A percentile compares a stretch with the other conserved stretches of the same genome.
Conservation (phyloP, 1,284 basidiomycete genomes). For the Leccinum pachyderme region DNA sequence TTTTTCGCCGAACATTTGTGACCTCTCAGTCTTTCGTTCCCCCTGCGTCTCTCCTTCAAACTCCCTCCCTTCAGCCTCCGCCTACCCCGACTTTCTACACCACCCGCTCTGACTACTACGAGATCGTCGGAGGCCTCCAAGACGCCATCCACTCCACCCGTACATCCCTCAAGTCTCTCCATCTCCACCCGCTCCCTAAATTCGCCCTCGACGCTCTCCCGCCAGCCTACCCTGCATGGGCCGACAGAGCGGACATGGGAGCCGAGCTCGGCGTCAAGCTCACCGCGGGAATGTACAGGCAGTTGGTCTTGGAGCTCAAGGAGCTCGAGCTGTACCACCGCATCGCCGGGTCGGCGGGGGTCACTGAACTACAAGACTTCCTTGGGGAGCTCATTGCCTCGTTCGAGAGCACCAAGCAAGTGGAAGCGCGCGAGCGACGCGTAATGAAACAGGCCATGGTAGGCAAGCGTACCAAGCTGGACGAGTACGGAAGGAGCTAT, state of each 20-base stretch:
- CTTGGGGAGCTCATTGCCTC: constrained; percentile 56
- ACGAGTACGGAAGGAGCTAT: constrained; percentile 78
- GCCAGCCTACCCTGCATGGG: constrained; percentile 66
- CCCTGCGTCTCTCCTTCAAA: constrained; percentile 17
- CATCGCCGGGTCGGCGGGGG: constrained; percentile 66
- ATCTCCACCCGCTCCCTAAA: constrained; percentile 76
- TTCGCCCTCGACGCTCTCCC: constrained; percentile 65
- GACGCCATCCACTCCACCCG: constrained; percentile 60
- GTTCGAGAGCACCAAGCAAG: constrained; percentile 67
- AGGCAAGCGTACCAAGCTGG: constrained; percentile 56
- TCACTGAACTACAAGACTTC: constrained; percentile 52
- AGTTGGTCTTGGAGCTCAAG: constrained; percentile 63
- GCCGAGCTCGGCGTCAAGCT: constrained; percentile 58
- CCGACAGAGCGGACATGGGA: constrained; percentile 58
- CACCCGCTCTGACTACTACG: constrained; percentile 77
- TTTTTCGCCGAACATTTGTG: constrained; percentile 8
- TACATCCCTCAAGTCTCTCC: constrained; percentile 57
- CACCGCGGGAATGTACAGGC: constrained; percentile 72
- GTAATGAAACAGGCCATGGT: constrained; percentile 23
- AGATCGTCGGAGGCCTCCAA: constrained; percentile 70
- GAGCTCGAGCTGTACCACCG: constrained; percentile 72
- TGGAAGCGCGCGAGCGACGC: constrained; percentile 51
- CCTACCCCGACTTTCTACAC: constrained; percentile 83
- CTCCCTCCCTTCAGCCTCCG: constrained; percentile 33
- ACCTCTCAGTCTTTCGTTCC: constrained; percentile 26